Conservation (phyloP, 352 stramenopile species). For the Saprolegnia diclina region DNA sequence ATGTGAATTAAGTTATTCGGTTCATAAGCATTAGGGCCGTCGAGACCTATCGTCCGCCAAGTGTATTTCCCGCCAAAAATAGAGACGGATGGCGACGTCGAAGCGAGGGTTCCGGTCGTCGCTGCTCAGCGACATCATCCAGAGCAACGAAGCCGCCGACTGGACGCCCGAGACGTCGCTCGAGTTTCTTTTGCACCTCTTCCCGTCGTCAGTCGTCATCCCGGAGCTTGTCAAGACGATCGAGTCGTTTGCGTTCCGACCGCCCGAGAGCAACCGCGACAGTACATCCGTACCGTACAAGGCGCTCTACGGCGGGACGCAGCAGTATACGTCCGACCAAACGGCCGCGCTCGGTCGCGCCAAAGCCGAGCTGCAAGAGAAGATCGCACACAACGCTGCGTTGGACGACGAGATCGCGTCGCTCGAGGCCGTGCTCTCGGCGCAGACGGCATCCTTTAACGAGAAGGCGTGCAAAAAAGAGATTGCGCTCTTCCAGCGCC, state of each 20-base stretch:
- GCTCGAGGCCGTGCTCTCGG: background rate
- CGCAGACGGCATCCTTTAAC: background rate
- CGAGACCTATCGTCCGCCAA: too few species aligned
- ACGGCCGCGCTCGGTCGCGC: background rate
- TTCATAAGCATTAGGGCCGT: too few species aligned
- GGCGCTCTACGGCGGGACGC: slow-evolving; percentile 1
- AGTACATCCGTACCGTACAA: background rate
- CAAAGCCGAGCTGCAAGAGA: background rate
- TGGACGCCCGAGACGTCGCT: background rate
- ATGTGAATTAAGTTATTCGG: too few species aligned
- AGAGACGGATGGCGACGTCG: background rate
- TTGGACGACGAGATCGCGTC: background rate
- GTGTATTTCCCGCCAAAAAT: background rate
- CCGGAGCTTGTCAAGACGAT: background rate
- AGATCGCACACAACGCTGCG: background rate
- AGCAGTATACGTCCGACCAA: background rate
- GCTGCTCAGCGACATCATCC: background rate
- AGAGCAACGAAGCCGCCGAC: background rate
- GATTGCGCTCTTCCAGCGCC: slow-evolving; percentile 8
- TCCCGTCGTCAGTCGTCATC: background rate
- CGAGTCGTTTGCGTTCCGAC: background rate
- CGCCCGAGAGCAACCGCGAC: slow-evolving; percentile 1
- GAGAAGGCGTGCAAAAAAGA: slow-evolving; percentile 7
- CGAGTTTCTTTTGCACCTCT: background rate
- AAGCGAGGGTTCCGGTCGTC: background rate